Evolutionary conservation across 768 basidiomycete species (phyloP), one percentile per base, ranked within the genome.

Genomic region (Mycena albidolilacea): DNA sequence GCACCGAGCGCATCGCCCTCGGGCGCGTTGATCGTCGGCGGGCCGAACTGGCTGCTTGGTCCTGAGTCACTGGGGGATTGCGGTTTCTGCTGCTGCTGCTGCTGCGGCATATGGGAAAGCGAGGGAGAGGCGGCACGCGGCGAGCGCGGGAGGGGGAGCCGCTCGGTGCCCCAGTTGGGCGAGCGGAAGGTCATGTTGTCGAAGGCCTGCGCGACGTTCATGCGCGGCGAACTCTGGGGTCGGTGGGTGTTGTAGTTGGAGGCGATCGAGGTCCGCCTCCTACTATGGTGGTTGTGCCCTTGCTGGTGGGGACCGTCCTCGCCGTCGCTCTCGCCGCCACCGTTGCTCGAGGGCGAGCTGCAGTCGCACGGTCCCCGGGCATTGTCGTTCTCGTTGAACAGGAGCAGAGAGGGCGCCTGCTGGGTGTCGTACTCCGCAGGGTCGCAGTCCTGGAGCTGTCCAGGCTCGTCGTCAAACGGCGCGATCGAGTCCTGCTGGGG

Each of bases 381-480:
- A 76, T 83, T 90, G 12, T 87, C 87, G 77, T 77, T 73, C 77
- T 91, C 88, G 80, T 83, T 84, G 80, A 92, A 91, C 83, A 92
- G 88, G 76, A 94, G 86, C 14, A 91, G 86, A 23, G 35, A 82
- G 82, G 43, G 23, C 23, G 23, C 23, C 23, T 23, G 87, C 82
- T 69, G 90, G 7, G 83, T 78, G 82, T 95, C 94, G 85, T 89
- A 95, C 67, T 94, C 91, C 38, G 88, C 81, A 5, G 94, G 93
- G 79, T 95, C 90, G 87, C 95, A 95, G 78, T 78, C 67, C 64
- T 50, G 7, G 37, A 23, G 38, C 64, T 74, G 5, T 76, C 54
- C 44, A 82, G 81, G 23, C 50, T 88, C 85, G 67, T 87, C 87
- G 39, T 84, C 84, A 52, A 92, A 88, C 71, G 92, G 79, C 64